Evolutionary conservation across 768 basidiomycete genomes (phyloP), one percentile per base, ranked within the genome.

Genomic region (Russula emetica): DNA sequence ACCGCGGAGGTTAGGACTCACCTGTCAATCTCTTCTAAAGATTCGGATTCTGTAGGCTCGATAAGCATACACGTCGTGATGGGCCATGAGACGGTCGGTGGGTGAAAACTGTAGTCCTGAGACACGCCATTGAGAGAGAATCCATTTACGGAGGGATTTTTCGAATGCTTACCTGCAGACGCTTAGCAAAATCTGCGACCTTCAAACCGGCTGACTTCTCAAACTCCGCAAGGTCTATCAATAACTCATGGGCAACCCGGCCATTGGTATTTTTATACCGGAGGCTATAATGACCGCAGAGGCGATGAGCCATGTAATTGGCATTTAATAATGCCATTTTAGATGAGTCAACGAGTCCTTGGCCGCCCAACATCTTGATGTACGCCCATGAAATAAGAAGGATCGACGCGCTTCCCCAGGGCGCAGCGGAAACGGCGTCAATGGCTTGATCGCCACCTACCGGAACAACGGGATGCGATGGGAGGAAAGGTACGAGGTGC

Each of bases 311-410:
- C 83, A 98, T 97, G 76, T 98, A 99, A 75, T 99, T 99, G 55
- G 97, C 97, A 71, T 87, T 98, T 49, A 99, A 82, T 34, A 99
- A 81, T 1, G 97, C 93, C 34, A 92, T 77, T 70, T 89, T 90
- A 3, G 94, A 90, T 0, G 94, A 87, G 63, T 93, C 83, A 26
- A 85, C 83, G 30, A 99, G 83, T 8, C 97, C 97, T 60, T 84
- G 78, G 9, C 95, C 96, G 30, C 97, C 97, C n/a, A 99, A 84
- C 97, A 99, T 98, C 78, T 92, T 96, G 82, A 97, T 92, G 75
- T 97, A 99, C 14, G 97, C 96, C 95, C 96, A 98, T 0, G 95
- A 98, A 70, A 98, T 98, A 65, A 95, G 81, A 53, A 92, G 86
- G 70, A 99, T 94, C 8, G 93, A 95, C 3, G 97, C 92, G 68